Evolutionary conservation across 1,284 basidiomycete genomes (phyloP), one percentile per base, ranked within the genome.

Genomic region (Caloboletus firmus): DNA sequence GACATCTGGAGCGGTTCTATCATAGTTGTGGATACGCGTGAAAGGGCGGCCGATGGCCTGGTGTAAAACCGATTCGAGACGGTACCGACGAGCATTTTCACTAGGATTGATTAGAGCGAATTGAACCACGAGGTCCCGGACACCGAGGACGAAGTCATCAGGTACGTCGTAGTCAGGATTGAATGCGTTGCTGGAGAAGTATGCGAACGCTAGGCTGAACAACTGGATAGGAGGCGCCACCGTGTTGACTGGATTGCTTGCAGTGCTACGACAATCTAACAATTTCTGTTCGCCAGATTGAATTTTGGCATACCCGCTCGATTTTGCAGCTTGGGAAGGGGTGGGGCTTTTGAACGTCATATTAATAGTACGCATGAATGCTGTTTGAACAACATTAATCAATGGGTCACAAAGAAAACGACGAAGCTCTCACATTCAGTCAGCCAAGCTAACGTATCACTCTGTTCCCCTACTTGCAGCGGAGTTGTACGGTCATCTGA

Each of bases 131-230:
- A 62, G 48, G 4, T 43, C 11, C 2, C n/a, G n/a, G 4, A 50
- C 26, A 1, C 47, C 0, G 2, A 0, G 32, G 0, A 54, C 3
- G 6, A 55, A 3, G 4, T 51, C 39, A 9, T 42, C 4, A 1
- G 57, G 57, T 18, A 62, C 36, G 0, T 5, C 0, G 18, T 60
- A 60, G 1, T 20, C 0, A 0, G 43, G 52, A 2, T 63, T 41
- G 31, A 58, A 60, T 5, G 52, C 57, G 0, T 62, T 64, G 34
- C 57, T 57, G 1, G 51, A 61, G 36, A 63, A 64, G 22, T 37
- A 45, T 10, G 60, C 48, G 8, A 63, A 65, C 15, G 51, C 45
- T 2, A 54, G 57, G 20, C 54, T 24, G 40, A 59, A 61, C 8
- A 63, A 12, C 15, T 63, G 52, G 30, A 61, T 54, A 1, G 60